Percentiles rank a stretch among this genome's conserved stretches.
Conservation (phyloP, 495 filamentous ascomycete genomes). For the Aspergillus bridgeri region DNA sequence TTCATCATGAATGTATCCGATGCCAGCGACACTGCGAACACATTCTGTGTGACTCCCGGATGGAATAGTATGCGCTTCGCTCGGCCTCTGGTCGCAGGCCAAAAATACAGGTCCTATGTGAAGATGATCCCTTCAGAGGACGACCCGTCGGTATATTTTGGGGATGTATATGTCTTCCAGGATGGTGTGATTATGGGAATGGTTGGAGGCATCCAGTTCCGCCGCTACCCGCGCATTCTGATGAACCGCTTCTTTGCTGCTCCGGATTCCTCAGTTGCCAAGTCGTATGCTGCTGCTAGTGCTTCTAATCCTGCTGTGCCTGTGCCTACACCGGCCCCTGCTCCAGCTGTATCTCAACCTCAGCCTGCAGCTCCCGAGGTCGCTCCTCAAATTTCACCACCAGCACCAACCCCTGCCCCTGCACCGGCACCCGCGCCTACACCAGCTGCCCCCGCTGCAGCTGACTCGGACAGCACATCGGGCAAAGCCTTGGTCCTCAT, state of each 20-base stretch:
- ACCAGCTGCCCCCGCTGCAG: no score
- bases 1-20: slow-evolving; percentile 55
- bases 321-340: no score
- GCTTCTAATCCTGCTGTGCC: no score
- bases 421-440: no score
- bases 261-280: no score
- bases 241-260: slow-evolving; percentile 26
- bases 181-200: slow-evolving; percentile 34
- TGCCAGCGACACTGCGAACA: slow-evolving; percentile 41
- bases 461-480: neutral
- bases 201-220: slow-evolving; percentile 32
- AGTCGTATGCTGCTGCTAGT: no score
- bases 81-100: slow-evolving; percentile 17
- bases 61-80: slow-evolving; percentile 37
- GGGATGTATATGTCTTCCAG: slow-evolving; percentile 44
- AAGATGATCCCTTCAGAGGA: slow-evolving; percentile 37
- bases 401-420: no score
- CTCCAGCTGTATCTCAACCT: no score
- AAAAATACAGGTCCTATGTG: slow-evolving; percentile 41
- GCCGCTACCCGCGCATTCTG: slow-evolving; percentile 20
- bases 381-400: no score
- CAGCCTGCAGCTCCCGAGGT: no score
- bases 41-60: slow-evolving; percentile 45
- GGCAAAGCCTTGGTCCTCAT: slow-evolving; percentile 12
- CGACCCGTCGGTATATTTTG: slow-evolving; percentile 25